Percentiles rank a stretch among this genome's conserved stretches.
Conservation (phyloP, 306 rosid species). For the Medicago lupulina region DNA sequence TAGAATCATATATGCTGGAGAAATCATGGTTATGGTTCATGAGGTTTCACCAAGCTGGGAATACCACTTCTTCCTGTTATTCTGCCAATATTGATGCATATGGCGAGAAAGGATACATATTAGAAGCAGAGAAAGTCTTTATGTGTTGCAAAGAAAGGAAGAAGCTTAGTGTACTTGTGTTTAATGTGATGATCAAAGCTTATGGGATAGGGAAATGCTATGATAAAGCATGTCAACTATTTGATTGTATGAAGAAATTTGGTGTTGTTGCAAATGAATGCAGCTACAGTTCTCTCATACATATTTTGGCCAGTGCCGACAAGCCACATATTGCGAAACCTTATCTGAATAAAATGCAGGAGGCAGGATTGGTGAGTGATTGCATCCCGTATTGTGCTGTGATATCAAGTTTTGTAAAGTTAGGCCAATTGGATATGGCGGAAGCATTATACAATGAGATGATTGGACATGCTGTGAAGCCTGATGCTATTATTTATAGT, state of each 20-base stretch:
- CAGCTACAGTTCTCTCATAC: constrained; percentile 77
- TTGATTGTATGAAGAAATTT: constrained; percentile 65
- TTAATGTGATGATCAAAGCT: constrained; percentile 71
- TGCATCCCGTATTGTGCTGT: constrained; percentile 71
- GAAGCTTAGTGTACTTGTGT: constrained; percentile 57
- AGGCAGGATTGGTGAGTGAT: constrained; percentile 70
- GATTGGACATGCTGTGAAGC: constrained; percentile 64
- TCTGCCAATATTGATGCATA: constrained; percentile 83
- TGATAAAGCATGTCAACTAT: constrained; percentile 61
- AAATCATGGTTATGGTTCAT: constrained; percentile 79
- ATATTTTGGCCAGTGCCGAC: constrained; percentile 67
- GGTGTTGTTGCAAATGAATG: constrained; percentile 67
- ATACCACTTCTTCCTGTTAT: constrained; percentile 71
- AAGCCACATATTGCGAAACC: constrained; percentile 64
- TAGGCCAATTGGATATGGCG: constrained; percentile 68
- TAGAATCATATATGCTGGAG: constrained; percentile 65
- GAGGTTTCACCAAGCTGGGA: constrained; percentile 68
- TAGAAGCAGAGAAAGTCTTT: constrained; percentile 82
- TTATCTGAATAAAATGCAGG: constrained; percentile 75
- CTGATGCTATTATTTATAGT: constrained; percentile 71
- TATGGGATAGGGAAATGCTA: constrained; percentile 71
- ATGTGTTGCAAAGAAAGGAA: constrained; percentile 65
- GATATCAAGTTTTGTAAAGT: constrained; percentile 70
- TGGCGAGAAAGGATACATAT: constrained; percentile 66
- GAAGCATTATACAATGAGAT: constrained; percentile 67